phyloP scores from a whole-genome alignment of 768 basidiomycete genomes.

The Amanita brunnescens region DNA sequence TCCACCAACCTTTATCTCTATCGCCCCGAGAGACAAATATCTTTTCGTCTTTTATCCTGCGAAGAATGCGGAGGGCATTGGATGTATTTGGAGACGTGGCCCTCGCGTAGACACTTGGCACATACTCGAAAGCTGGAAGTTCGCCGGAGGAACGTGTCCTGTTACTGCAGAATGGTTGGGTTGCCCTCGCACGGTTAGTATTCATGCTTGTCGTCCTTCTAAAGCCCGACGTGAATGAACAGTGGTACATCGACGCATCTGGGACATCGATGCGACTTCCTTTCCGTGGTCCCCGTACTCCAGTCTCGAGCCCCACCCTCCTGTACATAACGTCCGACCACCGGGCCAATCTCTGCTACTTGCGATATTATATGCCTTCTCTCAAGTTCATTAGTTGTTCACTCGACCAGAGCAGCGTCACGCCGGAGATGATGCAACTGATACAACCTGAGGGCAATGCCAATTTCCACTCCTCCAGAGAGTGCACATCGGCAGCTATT shows the following conservation, averaged over 20 bases:
- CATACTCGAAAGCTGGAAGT: constrained; percentile 47
- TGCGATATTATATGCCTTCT: constrained; percentile 34
- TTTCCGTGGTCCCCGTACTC: constrained; percentile 46
- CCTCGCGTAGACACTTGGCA: constrained; percentile 54
- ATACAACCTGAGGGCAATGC: constrained; percentile 24
- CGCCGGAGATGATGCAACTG: constrained; percentile 29
- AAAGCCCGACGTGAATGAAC: constrained; percentile 1
- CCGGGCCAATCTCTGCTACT: constrained; percentile 43
- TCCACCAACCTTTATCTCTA: constrained; percentile 54
- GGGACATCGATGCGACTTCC: constrained; percentile 49
- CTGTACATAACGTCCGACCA: constrained; percentile 60
- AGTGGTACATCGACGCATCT: constrained; percentile 45
- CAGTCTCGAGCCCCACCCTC: constrained; percentile 45
- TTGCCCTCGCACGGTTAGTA: constrained; percentile 47
- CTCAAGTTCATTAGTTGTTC: constrained; percentile 43
- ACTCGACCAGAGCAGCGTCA: constrained; percentile 29
- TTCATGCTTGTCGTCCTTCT: neutral
- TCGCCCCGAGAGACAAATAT: constrained; percentile 51
- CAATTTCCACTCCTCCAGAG: constrained; percentile 26
- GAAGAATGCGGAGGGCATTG: constrained; percentile 43
- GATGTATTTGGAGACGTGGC: constrained; percentile 59
- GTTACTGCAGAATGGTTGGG: constrained; percentile 59
- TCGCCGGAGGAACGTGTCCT: constrained; percentile 43
- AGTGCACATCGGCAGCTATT: constrained; percentile 53
- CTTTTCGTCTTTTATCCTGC: constrained; percentile 72